phyloP scores from a whole-genome alignment of 2,329 filamentous ascomycete species.

The Aureobasidium musti region DNA sequence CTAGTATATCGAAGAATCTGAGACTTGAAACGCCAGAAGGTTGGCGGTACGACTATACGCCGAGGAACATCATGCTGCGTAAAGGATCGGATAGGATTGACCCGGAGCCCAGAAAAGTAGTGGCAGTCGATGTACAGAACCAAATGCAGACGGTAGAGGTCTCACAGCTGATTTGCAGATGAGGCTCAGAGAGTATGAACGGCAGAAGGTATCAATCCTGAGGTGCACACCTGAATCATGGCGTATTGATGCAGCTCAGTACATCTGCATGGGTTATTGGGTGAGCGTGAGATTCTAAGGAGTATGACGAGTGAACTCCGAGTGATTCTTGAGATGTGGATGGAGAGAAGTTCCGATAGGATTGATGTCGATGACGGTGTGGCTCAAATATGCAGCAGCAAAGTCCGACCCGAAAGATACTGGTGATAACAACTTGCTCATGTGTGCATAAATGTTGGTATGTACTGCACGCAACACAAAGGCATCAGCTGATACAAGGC shows the following conservation, averaged over 20 bases:
- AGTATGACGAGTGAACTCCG: neutral
- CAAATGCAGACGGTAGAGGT: too few relatives aligned
- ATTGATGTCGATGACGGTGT: neutral
- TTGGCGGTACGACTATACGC: too few relatives aligned
- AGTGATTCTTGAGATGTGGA: neutral
- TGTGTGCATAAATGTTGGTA: neutral
- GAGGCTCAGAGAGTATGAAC: too few relatives aligned
- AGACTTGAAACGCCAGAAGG: too few relatives aligned
- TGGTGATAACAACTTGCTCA: neutral
- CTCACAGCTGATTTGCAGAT: too few relatives aligned
- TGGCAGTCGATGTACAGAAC: too few relatives aligned
- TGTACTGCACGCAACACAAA: neutral
- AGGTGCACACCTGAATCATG: neutral
- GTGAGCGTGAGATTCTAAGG: neutral
- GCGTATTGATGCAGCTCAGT: too few relatives aligned
- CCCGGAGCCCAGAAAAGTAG: too few relatives aligned
- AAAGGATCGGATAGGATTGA: too few relatives aligned
- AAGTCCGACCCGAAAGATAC: neutral
- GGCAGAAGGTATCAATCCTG: too few relatives aligned
- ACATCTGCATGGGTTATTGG: neutral
- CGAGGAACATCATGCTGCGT: too few relatives aligned
- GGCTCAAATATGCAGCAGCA: neutral
- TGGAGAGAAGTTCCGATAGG: neutral
- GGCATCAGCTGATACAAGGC: constrained; percentile 6
- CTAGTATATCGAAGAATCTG: too few relatives aligned